These are phyloP conservation scores for Nidula microcarpa DNA, from an alignment of 768 basidiomycete species.

Conservation along the genomic window DNA sequence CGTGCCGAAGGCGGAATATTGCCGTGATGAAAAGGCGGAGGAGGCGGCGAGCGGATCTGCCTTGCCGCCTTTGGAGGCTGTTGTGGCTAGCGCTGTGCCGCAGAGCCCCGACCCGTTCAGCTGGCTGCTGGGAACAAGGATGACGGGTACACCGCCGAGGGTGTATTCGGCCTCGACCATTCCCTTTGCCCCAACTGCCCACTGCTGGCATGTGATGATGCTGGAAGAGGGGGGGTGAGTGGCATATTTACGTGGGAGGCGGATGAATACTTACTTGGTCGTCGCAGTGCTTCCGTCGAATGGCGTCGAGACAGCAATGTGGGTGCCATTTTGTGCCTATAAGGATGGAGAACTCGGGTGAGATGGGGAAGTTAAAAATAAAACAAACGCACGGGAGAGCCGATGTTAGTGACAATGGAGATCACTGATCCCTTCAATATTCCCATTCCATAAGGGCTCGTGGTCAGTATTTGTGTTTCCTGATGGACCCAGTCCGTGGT, in stretches of 20 bases:
- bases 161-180: constrained; percentile 61
- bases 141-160: constrained; percentile 55
- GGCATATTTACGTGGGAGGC: not conserved
- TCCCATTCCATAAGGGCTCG: constrained; percentile 50
- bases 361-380: not conserved
- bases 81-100: constrained; percentile 15
- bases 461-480: constrained; percentile 47
- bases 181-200: constrained; percentile 64
- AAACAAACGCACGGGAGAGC: constrained; percentile 54
- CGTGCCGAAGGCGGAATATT: not conserved
- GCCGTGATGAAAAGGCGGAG: not conserved
- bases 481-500: constrained; percentile 55
- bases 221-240: constrained; percentile 23
- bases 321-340: constrained; percentile 54
- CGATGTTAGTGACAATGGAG: constrained; percentile 66
- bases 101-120: constrained; percentile 38
- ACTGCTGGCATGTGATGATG: constrained; percentile 63
- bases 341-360: constrained; percentile 5
- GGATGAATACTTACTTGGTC: constrained; percentile 47
- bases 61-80: constrained; percentile 15
- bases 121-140: constrained; percentile 43
- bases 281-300: constrained; percentile 44
- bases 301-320: constrained; percentile 55
- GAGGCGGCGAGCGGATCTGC: constrained; percentile 3
- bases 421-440: constrained; percentile 64